phyloP scores from a whole-genome alignment of 495 filamentous ascomycete species.

The Annulohypoxylon maeteangense region DNA sequence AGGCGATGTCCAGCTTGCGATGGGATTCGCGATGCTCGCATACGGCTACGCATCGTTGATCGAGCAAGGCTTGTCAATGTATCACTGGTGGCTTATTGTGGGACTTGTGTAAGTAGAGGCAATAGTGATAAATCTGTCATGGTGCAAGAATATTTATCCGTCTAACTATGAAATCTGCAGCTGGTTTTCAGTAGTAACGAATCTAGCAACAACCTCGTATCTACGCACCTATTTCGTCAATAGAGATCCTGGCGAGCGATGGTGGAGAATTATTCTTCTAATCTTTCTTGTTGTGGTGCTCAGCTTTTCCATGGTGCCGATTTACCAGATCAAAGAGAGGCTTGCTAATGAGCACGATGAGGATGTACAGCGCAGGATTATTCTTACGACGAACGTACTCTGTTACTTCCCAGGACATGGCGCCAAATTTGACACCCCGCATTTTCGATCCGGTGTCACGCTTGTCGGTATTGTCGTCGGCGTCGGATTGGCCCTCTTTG shows the following conservation, averaged over 20 bases:
- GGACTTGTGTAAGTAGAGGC: slow-evolving; percentile 38
- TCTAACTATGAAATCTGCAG: slow-evolving; percentile 20
- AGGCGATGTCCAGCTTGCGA: slow-evolving; percentile 41
- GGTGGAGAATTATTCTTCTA: slow-evolving; percentile 31
- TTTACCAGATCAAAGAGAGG: slow-evolving; percentile 37
- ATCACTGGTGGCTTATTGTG: slow-evolving; percentile 45
- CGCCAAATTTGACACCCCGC: slow-evolving; percentile 27
- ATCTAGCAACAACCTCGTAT: slow-evolving; percentile 37
- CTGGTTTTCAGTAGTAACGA: slow-evolving; percentile 42
- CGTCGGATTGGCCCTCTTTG: slow-evolving; percentile 20
- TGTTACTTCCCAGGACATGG: slow-evolving; percentile 37
- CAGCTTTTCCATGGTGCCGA: slow-evolving; percentile 41
- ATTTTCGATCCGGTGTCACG: slow-evolving; percentile 27
- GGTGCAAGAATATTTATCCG: neutral
- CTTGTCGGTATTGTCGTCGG: slow-evolving; percentile 33
- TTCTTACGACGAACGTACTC: slow-evolving; percentile 35
- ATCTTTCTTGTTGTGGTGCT: slow-evolving; percentile 33
- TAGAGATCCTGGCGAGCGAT: slow-evolving; percentile 35
- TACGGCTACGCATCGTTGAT: slow-evolving; percentile 31
- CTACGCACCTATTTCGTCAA: slow-evolving; percentile 34
- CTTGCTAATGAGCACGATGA: slow-evolving; percentile 40
- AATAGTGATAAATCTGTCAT: neutral
- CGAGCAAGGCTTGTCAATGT: slow-evolving; percentile 38
- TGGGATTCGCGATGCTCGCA: slow-evolving; percentile 34
- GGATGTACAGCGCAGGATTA: slow-evolving; percentile 25